Evolutionary conservation across 2,329 filamentous ascomycete genomes (phyloP), one percentile per base, ranked within the genome.

Genomic region (Fusarium concolor): DNA sequence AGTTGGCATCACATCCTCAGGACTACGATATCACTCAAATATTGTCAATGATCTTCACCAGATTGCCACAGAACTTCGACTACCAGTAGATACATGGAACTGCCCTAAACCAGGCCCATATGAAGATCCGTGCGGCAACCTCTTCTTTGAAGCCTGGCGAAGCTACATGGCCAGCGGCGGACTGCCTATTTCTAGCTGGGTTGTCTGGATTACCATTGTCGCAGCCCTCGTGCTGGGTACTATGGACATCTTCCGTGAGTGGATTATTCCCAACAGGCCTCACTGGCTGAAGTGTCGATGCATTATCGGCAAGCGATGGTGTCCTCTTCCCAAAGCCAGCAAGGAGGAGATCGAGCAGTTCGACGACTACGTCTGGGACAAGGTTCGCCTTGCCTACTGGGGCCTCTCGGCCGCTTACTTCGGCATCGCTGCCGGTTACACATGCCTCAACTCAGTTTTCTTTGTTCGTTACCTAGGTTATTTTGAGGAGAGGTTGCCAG

Each of bases 91-190:
- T 18, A 66, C 57, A 17, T 69, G 59, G 37, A 57, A 68, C 20
- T 75, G 73, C 26, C 71, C 71, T 12, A 54, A 54, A 1, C 56
- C 43, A 7, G 72, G 72, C 10, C 45, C 50, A 9, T 65, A 56
- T 33, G 70, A 56, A 39, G 47, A 60, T 18, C 60, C 62, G 4
- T 75, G 73, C 56, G 57, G 62, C 18, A 75, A 74, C 41, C 58
- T 71, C 49, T 75, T 75, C 58, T 75, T 74, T 35, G 73, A 75
- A 55, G 68, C 72, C 8, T 75, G 71, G 72, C 66, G 72, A 41
- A 67, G 62, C 35, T 71, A 42, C 20, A 20, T 65, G 22, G 66
- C 65, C 17, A 33, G 37, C 14, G 44, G 52, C 5, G 70, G 72
- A 4, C 10, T 73, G 7, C 62, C 57, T 15, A 62, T 69, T 7